Percentiles rank a stretch among this genome's conserved stretches.
phyloP scores from a whole-genome alignment of 768 basidiomycete species.

The Omphalotus guepiniiformis region DNA sequence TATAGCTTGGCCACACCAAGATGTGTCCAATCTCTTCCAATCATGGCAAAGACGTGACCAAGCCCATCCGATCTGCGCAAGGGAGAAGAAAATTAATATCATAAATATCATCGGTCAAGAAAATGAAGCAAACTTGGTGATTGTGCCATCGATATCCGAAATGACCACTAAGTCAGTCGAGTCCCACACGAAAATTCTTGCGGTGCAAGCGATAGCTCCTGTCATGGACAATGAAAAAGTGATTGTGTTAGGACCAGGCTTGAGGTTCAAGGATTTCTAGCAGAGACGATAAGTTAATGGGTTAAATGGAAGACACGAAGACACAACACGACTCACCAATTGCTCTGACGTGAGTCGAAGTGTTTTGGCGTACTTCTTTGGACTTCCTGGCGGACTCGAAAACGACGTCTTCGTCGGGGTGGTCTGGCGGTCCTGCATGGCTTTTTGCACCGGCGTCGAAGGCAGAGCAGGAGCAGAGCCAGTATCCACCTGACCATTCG shows the following conservation, averaged over 20 bases:
- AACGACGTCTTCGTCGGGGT: conserved; percentile 10
- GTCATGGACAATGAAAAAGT: conserved; percentile 90
- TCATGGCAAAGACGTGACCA: conserved; percentile 96
- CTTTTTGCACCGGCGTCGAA: conserved; percentile 40
- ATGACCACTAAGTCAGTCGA: conserved; percentile 86
- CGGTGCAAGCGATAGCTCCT: conserved; percentile 79
- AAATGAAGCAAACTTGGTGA: conserved; percentile 73
- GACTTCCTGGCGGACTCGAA: conserved; percentile 14
- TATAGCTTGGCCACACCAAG: conserved; percentile 95
- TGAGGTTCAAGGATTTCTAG: conserved; percentile 82
- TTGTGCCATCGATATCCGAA: conserved; percentile 98
- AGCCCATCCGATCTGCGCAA: conserved; percentile 81
- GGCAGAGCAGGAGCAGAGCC: conserved; percentile 41
- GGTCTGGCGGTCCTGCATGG: conserved; percentile 18
- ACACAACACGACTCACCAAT: conserved; percentile 49
- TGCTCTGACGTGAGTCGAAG: conserved; percentile 92
- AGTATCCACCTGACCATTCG: neutral
- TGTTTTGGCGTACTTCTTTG: conserved; percentile 83
- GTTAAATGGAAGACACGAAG: neutral
- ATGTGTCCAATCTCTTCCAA: conserved; percentile 98
- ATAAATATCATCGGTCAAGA: neutral
- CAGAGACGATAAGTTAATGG: neutral
- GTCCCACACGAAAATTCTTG: conserved; percentile 95
- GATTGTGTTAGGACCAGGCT: conserved; percentile 84
- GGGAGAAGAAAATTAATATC: neutral